These are phyloP conservation scores for Colletotrichum aenigma DNA, from an alignment of 2,329 filamentous ascomycete genomes.

Conservation along the genomic window DNA sequence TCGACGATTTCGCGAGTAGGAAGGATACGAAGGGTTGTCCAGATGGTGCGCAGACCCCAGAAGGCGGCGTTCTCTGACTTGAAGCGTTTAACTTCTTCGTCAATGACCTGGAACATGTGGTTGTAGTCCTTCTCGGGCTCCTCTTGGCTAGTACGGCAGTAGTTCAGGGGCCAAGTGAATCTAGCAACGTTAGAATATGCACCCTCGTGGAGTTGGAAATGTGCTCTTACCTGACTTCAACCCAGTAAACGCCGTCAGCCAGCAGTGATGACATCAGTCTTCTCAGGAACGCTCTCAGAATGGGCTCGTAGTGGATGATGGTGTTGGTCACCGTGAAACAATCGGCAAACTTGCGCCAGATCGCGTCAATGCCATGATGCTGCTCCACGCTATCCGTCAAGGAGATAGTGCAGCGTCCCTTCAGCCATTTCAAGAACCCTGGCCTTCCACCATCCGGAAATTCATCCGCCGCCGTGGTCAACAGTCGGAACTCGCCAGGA, in stretches of 20 bases:
- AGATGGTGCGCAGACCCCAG: slow-evolving; percentile 80
- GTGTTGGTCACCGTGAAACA: slow-evolving; percentile 72
- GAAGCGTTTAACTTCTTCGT: slow-evolving; percentile 76
- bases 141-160: slow-evolving; percentile 63
- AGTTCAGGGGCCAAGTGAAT: slow-evolving; percentile 70
- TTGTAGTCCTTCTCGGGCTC: slow-evolving; percentile 64
- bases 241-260: slow-evolving; percentile 77
- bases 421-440: slow-evolving; percentile 76
- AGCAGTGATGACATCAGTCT: slow-evolving; percentile 69
- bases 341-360: slow-evolving; percentile 76
- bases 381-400: slow-evolving; percentile 73
- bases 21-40: slow-evolving; percentile 70
- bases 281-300: slow-evolving; percentile 74
- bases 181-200: slow-evolving; percentile 31
- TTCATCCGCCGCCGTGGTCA: slow-evolving; percentile 63
- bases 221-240: slow-evolving; percentile 61
- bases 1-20: slow-evolving; percentile 70
- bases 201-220: background rate
- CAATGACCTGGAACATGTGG: slow-evolving; percentile 69
- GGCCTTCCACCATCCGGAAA: slow-evolving; percentile 71
- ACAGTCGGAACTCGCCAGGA: slow-evolving; percentile 56
- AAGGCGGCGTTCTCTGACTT: slow-evolving; percentile 65
- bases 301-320: slow-evolving; percentile 81
- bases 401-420: slow-evolving; percentile 69
- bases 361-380: slow-evolving; percentile 76